These are phyloP conservation scores for Helminthosporium solani DNA, from an alignment of 2,329 filamentous ascomycete species.

Conservation along the genomic window DNA sequence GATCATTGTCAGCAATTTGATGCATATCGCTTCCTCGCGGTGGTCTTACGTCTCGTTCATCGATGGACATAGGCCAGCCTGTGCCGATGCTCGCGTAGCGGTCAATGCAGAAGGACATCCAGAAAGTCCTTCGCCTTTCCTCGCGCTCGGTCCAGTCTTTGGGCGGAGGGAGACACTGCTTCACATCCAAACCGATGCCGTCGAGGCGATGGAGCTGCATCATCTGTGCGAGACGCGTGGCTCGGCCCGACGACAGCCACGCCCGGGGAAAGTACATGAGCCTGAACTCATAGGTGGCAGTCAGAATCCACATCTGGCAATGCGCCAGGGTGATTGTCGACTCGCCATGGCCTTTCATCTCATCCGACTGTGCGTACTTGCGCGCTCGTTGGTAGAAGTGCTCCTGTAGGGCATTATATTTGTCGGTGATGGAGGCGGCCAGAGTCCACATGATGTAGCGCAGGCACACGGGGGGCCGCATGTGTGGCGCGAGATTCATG, in stretches of 20 bases:
- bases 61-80: conserved; percentile 93
- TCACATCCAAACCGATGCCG: conserved; percentile 79
- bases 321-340: conserved; percentile 82
- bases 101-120: conserved; percentile 89
- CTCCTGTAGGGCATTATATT: conserved; percentile 75
- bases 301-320: conserved; percentile 78
- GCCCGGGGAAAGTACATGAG: conserved; percentile 96
- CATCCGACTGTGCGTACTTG: conserved; percentile 87
- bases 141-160: conserved; percentile 94
- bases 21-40: neutral
- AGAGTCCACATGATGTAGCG: conserved; percentile 96
- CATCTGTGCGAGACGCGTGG: conserved; percentile 83
- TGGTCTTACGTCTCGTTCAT: conserved; percentile 74
- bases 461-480: conserved; percentile 82
- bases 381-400: conserved; percentile 87
- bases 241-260: conserved; percentile 87
- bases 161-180: conserved; percentile 82
- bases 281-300: conserved; percentile 89
- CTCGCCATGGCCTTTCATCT: conserved; percentile 90
- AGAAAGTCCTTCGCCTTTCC: conserved; percentile 88
- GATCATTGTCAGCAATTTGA: conserved; percentile 10
- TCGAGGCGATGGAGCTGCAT: conserved; percentile 88
- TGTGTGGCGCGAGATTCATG: conserved; percentile 83
- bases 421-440: conserved; percentile 82
- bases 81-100: conserved; percentile 94